Evolutionary conservation across 768 basidiomycete species (phyloP).

Genomic region (Mycena galopus): DNA sequence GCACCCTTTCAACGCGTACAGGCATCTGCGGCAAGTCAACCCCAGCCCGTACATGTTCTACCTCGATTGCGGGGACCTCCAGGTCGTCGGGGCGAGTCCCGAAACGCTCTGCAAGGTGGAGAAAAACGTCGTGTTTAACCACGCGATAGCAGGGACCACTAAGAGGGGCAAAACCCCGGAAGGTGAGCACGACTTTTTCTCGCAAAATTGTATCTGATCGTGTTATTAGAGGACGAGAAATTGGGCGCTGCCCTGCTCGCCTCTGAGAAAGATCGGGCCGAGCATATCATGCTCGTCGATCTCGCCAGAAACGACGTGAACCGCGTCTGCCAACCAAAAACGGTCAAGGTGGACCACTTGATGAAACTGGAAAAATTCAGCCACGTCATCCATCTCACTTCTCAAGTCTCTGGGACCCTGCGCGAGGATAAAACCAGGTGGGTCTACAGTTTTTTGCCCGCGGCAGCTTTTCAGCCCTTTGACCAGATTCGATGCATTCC

Average conservation of each 20-base stretch:
- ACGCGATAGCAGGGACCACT: constrained; percentile 97
- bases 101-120: constrained; percentile 98
- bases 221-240: constrained; percentile 83
- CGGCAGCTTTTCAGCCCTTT: constrained; percentile 9
- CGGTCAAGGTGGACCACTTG: constrained; percentile 95
- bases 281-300: constrained; percentile 99
- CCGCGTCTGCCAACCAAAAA: constrained; percentile 93
- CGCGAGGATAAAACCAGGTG: constrained; percentile 89
- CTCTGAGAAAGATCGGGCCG: constrained; percentile 96
- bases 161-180: constrained; percentile 87
- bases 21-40: constrained; percentile 93
- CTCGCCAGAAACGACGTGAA: constrained; percentile 99
- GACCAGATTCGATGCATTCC: constrained; percentile 94
- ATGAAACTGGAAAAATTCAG: constrained; percentile 96
- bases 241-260: constrained; percentile 80
- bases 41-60: constrained; percentile 99
- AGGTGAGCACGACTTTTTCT: constrained; percentile 67
- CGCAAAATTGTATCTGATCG: constrained; percentile 22
- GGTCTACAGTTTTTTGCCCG: constrained; percentile 24
- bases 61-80: constrained; percentile 91
- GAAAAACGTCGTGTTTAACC: constrained; percentile 92
- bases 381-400: constrained; percentile 97
- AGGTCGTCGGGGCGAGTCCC: constrained; percentile 97
- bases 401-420: constrained; percentile 90
- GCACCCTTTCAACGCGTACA: constrained; percentile 98